Conservation (phyloP, 768 basidiomycete genomes). For the Mycena vulgaris region DNA sequence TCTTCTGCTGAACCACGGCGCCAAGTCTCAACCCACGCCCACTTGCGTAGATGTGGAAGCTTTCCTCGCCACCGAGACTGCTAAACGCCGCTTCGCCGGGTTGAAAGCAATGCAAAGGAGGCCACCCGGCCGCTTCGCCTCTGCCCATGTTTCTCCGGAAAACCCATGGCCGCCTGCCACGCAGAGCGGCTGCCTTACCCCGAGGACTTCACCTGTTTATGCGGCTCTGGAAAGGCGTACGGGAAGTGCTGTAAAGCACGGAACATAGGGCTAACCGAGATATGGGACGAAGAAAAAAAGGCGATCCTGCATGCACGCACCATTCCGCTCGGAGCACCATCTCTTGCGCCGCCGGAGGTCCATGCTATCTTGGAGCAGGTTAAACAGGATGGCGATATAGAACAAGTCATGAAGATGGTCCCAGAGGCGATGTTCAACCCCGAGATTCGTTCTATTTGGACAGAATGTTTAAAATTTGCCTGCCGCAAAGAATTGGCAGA, state of each 20-base stretch:
- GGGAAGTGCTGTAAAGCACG: constrained; percentile 40
- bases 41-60: constrained; percentile 8
- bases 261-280: constrained; percentile 28
- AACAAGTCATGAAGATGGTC: constrained; percentile 6
- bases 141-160: constrained; percentile 47
- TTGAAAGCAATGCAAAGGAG: constrained; percentile 12
- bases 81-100: constrained; percentile 18
- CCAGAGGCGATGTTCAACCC: constrained; percentile 9
- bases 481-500: constrained; percentile 4
- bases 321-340: background rate
- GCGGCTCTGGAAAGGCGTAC: constrained; percentile 39
- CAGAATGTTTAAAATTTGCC: constrained; percentile 17
- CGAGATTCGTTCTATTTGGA: background rate
- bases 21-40: constrained; percentile 25
- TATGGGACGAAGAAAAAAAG: constrained; percentile 35
- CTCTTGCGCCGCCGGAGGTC: constrained; percentile 7
- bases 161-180: constrained; percentile 41
- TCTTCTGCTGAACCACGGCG: constrained; percentile 40
- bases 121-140: constrained; percentile 35
- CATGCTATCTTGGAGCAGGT: constrained; percentile 15
- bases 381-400: background rate
- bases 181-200: constrained; percentile 36
- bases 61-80: constrained; percentile 13
- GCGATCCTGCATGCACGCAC: constrained; percentile 18
- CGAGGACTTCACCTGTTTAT: constrained; percentile 39